Base-by-base conservation (phyloP, 108 stramenopile genomes). In the Pseudonitzschia pungens region DNA sequence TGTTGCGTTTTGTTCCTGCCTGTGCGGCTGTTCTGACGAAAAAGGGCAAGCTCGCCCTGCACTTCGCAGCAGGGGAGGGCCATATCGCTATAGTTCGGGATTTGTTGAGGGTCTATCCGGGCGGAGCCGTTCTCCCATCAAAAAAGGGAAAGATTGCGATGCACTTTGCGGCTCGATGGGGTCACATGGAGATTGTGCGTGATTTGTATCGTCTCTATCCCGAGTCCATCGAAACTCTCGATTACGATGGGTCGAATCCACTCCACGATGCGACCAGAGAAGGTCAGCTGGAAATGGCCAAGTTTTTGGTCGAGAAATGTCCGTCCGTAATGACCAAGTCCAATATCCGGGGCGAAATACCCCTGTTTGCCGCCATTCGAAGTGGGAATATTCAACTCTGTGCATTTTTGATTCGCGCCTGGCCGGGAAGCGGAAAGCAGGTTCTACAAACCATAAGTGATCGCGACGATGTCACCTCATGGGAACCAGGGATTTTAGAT, bases 161-260 rank as follows among this genome's bases (percentile, higher is more conserved):
- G 22, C 85, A 86, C 63, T 75, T 75, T 68, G 85, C 86, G 0
- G 77, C 83, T 24, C 73, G 86, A 71, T 87, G 86, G 86, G 86
- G 83, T 5, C 80, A 87, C 54, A 57, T 83, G 11, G 36, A 56
- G 15, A 81, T 87, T 52, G 86, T 78, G 11, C 50, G 36, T 15
- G 76, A 79, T 31, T 57, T 87, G 7, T 52, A 70, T 11, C 28
- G 32, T 2, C 0, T 82, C 0, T 59, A 60, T 59, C 86, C 86
- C 4, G 53, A 76, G 21, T 62, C 73, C 16, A 69, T 84, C 4
- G 16, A 42, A 1, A 65, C 44, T 20, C 48, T 74, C 40, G 86
- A 87, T 62, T 79, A 69, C 77, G 86, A 87, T 41, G 85, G 85
- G 16, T 73, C 68, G n/a, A 66, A 80, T 9, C 79, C 85, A 1